These are phyloP conservation scores for Cicer bijugum DNA, from an alignment of 306 rosid species.

Conservation along the genomic window DNA sequence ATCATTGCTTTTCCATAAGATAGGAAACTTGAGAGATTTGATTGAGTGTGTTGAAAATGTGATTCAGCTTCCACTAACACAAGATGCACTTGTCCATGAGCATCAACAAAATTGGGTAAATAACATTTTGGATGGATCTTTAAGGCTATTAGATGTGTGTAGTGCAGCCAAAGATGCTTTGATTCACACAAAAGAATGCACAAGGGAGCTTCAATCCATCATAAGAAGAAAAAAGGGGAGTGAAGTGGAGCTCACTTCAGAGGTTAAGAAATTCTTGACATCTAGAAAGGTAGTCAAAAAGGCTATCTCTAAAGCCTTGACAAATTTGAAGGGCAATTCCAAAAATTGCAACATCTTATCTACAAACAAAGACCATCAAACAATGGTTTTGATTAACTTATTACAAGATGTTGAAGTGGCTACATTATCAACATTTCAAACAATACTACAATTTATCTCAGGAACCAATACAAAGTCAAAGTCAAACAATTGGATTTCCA, in stretches of 20 bases:
- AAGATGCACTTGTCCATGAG: slow-evolving; percentile 22
- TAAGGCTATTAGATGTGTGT: slow-evolving; percentile 42
- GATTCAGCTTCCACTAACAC: slow-evolving; percentile 33
- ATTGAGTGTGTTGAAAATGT: slow-evolving; percentile 36
- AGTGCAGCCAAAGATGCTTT: slow-evolving; percentile 44
- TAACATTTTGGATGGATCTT: slow-evolving; percentile 38
- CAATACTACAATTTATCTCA: slow-evolving; percentile 18
- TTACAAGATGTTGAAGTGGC: slow-evolving; percentile 42
- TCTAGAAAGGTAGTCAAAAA: slow-evolving; percentile 43
- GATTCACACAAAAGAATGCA: slow-evolving; percentile 46
- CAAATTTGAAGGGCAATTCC: slow-evolving; percentile 28
- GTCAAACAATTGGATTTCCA: slow-evolving; percentile 22
- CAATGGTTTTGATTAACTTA: neutral
- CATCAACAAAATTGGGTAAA: slow-evolving; percentile 12
- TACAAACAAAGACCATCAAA: slow-evolving; percentile 22
- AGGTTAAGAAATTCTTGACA: slow-evolving; percentile 33
- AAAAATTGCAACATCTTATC: slow-evolving; percentile 14
- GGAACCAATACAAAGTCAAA: slow-evolving; percentile 41
- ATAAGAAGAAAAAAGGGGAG: slow-evolving; percentile 40
- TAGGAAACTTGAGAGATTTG: slow-evolving; percentile 36
- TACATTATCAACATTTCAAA: slow-evolving; percentile 25
- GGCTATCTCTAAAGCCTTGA: slow-evolving; percentile 28
- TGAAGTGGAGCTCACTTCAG: slow-evolving; percentile 23
- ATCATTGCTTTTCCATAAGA: slow-evolving; percentile 33
- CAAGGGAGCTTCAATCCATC: slow-evolving; percentile 43